Conservation (phyloP, 495 filamentous ascomycete genomes). For the Penicillium manginii region DNA sequence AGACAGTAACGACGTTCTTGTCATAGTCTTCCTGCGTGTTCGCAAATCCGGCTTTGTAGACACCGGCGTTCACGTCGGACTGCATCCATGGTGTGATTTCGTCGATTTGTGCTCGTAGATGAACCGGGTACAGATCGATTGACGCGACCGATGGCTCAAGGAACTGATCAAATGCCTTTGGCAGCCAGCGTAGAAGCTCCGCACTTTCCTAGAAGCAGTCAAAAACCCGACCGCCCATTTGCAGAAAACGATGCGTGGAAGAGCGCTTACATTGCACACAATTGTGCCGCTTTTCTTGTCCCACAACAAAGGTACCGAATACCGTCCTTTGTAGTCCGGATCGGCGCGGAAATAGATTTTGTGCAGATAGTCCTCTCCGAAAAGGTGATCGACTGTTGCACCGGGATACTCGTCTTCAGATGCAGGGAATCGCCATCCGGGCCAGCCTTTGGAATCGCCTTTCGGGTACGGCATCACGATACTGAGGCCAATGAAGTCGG, state of each 20-base stretch:
- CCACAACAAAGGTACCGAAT: constrained; percentile 61
- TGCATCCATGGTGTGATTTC: constrained; percentile 48
- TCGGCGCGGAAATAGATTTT: constrained; percentile 59
- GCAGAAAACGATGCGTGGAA: background rate
- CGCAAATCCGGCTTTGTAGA: constrained; percentile 61
- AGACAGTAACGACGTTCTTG: constrained; percentile 46
- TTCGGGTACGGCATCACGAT: constrained; percentile 74
- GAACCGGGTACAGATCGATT: constrained; percentile 50
- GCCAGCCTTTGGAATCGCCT: constrained; percentile 53
- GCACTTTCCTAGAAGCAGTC: constrained; percentile 43
- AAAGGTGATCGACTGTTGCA: constrained; percentile 56
- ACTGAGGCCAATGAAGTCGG: constrained; percentile 68
- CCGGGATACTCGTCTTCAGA: constrained; percentile 52
- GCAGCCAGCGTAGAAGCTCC: constrained; percentile 56
- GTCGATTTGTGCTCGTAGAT: constrained; percentile 49
- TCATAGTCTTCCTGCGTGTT: constrained; percentile 51
- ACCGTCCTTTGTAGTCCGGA: constrained; percentile 53
- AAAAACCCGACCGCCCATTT: background rate
- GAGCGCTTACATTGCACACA: constrained; percentile 48
- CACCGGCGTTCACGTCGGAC: constrained; percentile 50
- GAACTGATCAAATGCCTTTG: constrained; percentile 49
- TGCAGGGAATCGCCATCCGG: constrained; percentile 54
- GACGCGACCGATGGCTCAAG: constrained; percentile 31
- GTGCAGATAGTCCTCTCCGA: constrained; percentile 50
- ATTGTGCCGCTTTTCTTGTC: constrained; percentile 51